Evolutionary conservation across 495 filamentous ascomycete species (phyloP), one percentile per base, ranked within the genome.

Genomic region (Daldinia bambusicola): DNA sequence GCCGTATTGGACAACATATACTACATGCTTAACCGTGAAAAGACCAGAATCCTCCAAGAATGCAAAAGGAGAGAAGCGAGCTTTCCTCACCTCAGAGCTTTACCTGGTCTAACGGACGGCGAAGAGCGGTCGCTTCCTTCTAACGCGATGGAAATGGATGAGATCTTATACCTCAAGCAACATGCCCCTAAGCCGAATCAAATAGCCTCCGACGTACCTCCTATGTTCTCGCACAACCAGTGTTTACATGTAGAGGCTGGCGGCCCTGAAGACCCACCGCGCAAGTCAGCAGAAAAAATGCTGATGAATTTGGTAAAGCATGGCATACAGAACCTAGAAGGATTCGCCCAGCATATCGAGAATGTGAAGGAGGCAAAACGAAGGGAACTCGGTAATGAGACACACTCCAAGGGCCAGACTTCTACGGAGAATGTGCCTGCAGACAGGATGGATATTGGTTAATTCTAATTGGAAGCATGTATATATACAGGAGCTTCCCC

Each of bases 1-100:
- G 72, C 68, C 10, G 79, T 85, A 22, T 72, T 77, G 32, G 74
- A 79, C 13, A 84, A 85, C 63, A 80, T 85, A 26, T 51, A 83
- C 9, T 76, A 70, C 55, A 76, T 84, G 76, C 66, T 84, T 18
- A 61, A 80, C 40, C 76, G 77, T 10, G 81, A 82, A 52, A 81
- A 79, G 61, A 63, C 72, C 13, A 78, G 81, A 7, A 68, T 80
- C 30, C 75, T 66, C 5, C 67, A 61, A 30, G 70, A 66, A 6
- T 75, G 65, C 31, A 32, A 41, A 2, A 32, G 59, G 20, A 60
- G 65, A 22, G 62, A 70, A 41, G 67, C 61, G 4, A 51, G 45
- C 6, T 70, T 71, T 14, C 66, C 66, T 8, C 36, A 38, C 22
- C 43, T 45, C 12, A 55, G 32, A 18, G 30, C 12, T 1, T 14